Conservation (phyloP, 805 yeast species). For the Candida michaelii region DNA sequence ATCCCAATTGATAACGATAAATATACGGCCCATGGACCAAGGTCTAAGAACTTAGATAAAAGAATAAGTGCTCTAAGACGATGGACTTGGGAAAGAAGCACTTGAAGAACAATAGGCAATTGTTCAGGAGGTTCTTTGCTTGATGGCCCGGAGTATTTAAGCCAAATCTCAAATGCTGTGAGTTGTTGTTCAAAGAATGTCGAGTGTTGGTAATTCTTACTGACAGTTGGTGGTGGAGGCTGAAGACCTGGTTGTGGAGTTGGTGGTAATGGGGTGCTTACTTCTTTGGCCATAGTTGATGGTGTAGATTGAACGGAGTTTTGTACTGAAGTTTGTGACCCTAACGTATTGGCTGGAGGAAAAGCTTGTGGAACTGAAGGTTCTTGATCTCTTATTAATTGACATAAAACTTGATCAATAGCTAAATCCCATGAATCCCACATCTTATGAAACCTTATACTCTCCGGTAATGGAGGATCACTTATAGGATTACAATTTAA, state of each 20-base stretch:
- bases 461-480: conserved; percentile 88
- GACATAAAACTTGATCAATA: conserved; percentile 86
- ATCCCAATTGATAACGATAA: conserved; percentile 91
- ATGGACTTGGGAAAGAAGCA: conserved; percentile 89
- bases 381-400: conserved; percentile 46
- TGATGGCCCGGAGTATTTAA: conserved; percentile 79
- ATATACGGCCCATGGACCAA: conserved; percentile 98
- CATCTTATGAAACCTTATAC: conserved; percentile 78
- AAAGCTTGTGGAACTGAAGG: not conserved
- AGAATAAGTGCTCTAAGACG: conserved; percentile 84
- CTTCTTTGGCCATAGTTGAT: too few species aligned
- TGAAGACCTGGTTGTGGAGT: conserved; percentile 1
- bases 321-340: not conserved
- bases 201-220: conserved; percentile 72
- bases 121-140: conserved; percentile 90
- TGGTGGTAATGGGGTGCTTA: not conserved
- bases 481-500: conserved; percentile 93
- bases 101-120: conserved; percentile 90
- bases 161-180: conserved; percentile 96
- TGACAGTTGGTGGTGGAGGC: not conserved
- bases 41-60: conserved; percentile 80
- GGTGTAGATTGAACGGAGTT: not conserved
- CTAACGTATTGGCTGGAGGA: not conserved
- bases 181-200: conserved; percentile 94
- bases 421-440: conserved; percentile 99